phyloP scores from a whole-genome alignment of 768 basidiomycete species.

The Tricholomella constricta region DNA sequence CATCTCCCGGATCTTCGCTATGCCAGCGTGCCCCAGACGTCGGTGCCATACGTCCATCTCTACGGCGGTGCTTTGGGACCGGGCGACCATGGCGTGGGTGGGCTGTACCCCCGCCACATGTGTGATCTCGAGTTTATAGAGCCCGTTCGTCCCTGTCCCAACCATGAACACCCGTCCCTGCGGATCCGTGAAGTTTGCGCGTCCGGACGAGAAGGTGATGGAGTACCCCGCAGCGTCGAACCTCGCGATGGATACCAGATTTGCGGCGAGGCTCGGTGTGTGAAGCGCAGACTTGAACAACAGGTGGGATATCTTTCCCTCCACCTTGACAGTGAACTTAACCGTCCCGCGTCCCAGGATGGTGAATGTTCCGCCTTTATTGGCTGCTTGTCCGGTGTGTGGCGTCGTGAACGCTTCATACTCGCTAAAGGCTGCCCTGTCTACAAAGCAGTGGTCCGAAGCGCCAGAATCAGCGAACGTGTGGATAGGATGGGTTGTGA shows the following conservation, averaged over 20 bases:
- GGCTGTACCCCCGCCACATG: too few species aligned
- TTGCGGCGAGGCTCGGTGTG: background rate
- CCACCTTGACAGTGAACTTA: background rate
- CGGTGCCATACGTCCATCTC: constrained; percentile 28
- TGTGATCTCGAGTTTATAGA: too few species aligned
- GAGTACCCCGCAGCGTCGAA: background rate
- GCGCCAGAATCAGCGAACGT: background rate
- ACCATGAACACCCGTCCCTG: background rate
- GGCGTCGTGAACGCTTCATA: background rate
- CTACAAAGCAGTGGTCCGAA: too few species aligned
- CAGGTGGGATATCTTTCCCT: background rate
- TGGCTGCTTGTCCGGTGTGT: background rate
- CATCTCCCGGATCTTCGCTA: constrained; percentile 15
- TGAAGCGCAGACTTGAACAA: background rate
- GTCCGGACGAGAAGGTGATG: background rate
- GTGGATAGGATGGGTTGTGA: background rate
- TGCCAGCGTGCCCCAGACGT: constrained; percentile 22
- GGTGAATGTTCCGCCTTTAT: background rate
- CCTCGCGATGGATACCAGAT: background rate
- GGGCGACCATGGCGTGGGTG: constrained; percentile 3
- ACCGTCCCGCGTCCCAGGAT: background rate
- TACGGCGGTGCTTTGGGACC: constrained; percentile 16
- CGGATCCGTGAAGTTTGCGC: background rate
- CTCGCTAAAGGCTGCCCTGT: background rate
- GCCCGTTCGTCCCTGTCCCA: background rate